phyloP scores from a whole-genome alignment of 441 rosid genomes.

The Erysimum pusillum region DNA sequence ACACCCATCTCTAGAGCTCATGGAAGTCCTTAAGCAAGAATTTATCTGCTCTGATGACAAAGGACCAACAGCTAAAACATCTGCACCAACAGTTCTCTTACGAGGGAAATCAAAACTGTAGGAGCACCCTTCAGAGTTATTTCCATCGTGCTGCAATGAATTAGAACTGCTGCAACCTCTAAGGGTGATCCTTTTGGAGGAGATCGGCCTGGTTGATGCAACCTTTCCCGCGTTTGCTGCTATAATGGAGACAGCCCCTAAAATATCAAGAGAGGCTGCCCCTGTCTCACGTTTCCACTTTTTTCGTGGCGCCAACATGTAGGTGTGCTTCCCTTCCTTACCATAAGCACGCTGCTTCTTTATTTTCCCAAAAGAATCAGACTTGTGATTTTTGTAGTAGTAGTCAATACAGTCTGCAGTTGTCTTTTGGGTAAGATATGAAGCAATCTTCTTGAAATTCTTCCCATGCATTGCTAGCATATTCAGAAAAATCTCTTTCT shows the following conservation, averaged over 20 bases:
- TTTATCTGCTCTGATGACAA: constrained; percentile 89
- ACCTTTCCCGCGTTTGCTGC: constrained; percentile 74
- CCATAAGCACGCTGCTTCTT: constrained; percentile 71
- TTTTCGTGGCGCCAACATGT: constrained; percentile 73
- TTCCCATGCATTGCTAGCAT: constrained; percentile 86
- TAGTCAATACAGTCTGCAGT: constrained; percentile 98
- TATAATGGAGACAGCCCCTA: constrained; percentile 81
- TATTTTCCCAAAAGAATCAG: constrained; percentile 85
- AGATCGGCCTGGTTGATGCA: constrained; percentile 49
- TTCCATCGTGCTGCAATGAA: constrained; percentile 52
- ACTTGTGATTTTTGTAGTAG: constrained; percentile 97
- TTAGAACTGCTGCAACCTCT: constrained; percentile 61
- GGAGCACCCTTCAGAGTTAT: constrained; percentile 60
- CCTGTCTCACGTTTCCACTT: constrained; percentile 78
- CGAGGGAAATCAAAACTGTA: constrained; percentile 64
- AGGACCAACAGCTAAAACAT: constrained; percentile 89
- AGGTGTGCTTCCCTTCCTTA: constrained; percentile 67
- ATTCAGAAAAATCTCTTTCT: constrained; percentile 77
- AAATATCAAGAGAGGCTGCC: constrained; percentile 79
- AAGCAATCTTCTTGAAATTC: constrained; percentile 87
- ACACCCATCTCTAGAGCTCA: constrained; percentile 65
- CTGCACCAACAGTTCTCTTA: constrained; percentile 83
- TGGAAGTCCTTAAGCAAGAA: constrained; percentile 80
- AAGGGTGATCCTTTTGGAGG: constrained; percentile 57
- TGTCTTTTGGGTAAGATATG: constrained; percentile 87